Base-by-base conservation (phyloP, 768 basidiomycete species). In the Psilocybe tampanensis region DNA sequence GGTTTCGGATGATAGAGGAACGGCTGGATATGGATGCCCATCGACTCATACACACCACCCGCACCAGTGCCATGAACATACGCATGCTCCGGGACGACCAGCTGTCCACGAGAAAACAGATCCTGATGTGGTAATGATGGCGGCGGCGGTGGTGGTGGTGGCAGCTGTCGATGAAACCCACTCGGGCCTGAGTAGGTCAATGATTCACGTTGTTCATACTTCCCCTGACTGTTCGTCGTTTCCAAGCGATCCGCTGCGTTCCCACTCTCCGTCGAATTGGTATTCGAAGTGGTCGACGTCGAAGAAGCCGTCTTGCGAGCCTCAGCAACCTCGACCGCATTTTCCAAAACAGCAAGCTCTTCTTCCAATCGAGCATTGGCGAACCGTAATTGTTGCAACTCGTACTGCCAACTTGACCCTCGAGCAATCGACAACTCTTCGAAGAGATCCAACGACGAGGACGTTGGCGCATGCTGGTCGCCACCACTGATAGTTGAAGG, bases 381-480 rank as follows among this genome's bases (percentile, higher is more conserved):
- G 64, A 86, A 86, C 66, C 86, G 81, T 61, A 95, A 77, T 70
- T 94, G 91, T 72, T 93, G 89, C 47, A 95, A 77, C 74, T 94
- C 92, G 63, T 94, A 96, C 74, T 96, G 94, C 94, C 95, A 97
- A 61, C 91, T 93, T 29, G 88, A 88, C 11, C 83, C 86, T 4
- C 88, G 75, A 13, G 73, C 70, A 0, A 81, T 79, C 42, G 89
- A 85, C 13, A 95, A 79, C 68, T 92, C 90, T 39, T 84, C 85
- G 59, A 93, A 94, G 17, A 94, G 69, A 60, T 91, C 71, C 5
- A 59, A 47, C 3, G 63, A 54, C 0, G 66, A 47, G 6, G 39
- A 15, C 11, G 55, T 12, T 0, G 29, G 19, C 22, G 21, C 7
- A 15, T 54, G 33, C 3, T 51, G 17, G 22, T 23, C 15, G 29